Evolutionary conservation across 139 green algal genomes (phyloP).

Genomic region (Chlorella sp.): DNA sequence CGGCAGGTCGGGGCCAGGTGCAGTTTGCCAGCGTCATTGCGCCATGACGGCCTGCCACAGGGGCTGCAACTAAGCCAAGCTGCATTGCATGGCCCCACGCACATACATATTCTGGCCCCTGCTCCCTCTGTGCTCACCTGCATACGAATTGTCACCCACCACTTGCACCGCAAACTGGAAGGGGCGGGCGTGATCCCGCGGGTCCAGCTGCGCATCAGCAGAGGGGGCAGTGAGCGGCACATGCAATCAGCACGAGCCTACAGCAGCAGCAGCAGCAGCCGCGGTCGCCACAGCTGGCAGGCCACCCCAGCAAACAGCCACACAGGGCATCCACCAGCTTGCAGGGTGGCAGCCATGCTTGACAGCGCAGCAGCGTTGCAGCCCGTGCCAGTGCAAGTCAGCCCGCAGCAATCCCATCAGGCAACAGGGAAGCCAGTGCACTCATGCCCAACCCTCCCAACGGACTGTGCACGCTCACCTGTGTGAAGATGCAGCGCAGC

Average conservation of each 20-base stretch:
- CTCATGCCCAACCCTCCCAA: no score
- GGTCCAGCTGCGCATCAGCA: neutral
- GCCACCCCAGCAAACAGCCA: neutral
- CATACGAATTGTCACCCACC: conserved; percentile 19
- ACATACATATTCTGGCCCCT: neutral
- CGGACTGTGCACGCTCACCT: neutral
- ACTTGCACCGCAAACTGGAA: conserved; percentile 38
- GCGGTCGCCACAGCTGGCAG: no score
- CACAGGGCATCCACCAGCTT: neutral
- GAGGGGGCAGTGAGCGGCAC: neutral
- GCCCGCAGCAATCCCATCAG: no score
- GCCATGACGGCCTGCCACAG: no score
- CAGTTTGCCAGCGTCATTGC: neutral
- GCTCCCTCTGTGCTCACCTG: neutral
- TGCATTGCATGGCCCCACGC: neutral
- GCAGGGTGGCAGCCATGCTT: no score
- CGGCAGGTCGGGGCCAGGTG: neutral
- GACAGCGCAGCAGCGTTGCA: no score
- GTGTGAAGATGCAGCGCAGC: conserved; percentile 29
- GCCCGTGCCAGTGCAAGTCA: no score
- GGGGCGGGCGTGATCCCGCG: neutral
- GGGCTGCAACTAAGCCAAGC: neutral
- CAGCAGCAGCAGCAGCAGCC: no score
- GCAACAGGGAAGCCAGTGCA: no score
- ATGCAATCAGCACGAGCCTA: no score